These are phyloP conservation scores for Posidonia oceanica DNA, from an alignment of 116 monocot species.

Conservation along the genomic window DNA sequence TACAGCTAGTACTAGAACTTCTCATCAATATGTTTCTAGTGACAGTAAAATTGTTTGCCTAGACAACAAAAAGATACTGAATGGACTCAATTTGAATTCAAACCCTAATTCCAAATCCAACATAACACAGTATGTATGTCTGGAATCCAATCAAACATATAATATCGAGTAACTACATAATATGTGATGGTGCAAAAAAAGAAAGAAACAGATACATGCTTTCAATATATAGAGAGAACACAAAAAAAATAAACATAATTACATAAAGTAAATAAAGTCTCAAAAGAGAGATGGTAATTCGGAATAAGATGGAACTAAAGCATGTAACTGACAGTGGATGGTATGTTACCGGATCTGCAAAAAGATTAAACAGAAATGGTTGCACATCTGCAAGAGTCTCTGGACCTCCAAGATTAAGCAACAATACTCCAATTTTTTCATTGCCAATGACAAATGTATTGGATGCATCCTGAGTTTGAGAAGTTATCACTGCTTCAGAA, in stretches of 20 bases:
- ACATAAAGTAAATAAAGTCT: no score
- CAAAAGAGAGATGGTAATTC: not conserved
- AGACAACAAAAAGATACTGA: no score
- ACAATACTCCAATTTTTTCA: conserved; percentile 78
- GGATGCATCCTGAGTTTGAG: conserved; percentile 26
- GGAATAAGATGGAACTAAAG: not conserved
- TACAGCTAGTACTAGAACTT: no score
- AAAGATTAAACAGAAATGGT: conserved; percentile 96
- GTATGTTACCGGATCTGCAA: conserved; percentile 78
- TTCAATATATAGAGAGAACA: not conserved
- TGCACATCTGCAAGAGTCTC: conserved; percentile 99
- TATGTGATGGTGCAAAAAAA: no score
- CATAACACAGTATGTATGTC: no score
- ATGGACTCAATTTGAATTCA: no score
- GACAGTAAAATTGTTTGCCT: no score
- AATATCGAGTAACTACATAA: no score
- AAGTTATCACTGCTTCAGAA: conserved; percentile 51
- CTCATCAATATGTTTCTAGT: no score
- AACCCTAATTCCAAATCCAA: no score
- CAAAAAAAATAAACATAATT: not conserved
- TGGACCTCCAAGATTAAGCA: conserved; percentile 96
- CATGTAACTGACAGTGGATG: not conserved
- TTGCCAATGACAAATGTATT: conserved; percentile 31
- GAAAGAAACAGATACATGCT: no score
- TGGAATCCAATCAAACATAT: no score